Conservation (phyloP, 257 asterid species). For the Haberlea rhodopensis region DNA sequence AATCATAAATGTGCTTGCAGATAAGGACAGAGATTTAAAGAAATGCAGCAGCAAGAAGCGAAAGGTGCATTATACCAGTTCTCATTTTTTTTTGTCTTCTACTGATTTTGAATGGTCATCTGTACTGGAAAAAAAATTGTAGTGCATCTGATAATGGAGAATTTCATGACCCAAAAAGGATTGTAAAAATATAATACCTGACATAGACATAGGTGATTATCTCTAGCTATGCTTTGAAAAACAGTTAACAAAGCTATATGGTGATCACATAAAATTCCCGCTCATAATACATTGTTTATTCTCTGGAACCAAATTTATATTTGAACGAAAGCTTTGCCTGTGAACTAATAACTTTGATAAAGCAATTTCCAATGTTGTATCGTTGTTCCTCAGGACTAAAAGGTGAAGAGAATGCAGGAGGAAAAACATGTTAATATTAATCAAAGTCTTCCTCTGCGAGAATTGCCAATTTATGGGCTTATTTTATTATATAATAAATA, state of each 20-base stretch:
- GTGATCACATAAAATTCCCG: background rate
- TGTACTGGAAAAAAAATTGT: background rate
- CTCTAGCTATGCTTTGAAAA: too few relatives aligned
- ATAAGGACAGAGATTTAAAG: slow-evolving; percentile 78
- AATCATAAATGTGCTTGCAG: slow-evolving; percentile 40
- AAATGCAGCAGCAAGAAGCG: slow-evolving; percentile 79
- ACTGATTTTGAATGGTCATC: background rate
- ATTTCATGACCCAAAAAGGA: slow-evolving; percentile 9
- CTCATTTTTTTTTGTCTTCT: slow-evolving; percentile 7
- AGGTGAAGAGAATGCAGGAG: background rate
- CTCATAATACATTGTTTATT: background rate
- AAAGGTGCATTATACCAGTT: slow-evolving; percentile 51
- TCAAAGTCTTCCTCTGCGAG: background rate
- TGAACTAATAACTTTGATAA: too few relatives aligned
- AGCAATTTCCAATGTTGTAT: too few relatives aligned
- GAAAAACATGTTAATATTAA: background rate
- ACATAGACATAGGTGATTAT: background rate
- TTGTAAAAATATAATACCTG: background rate
- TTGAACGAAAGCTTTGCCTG: background rate
- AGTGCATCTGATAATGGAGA: background rate
- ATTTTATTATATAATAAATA: too few relatives aligned
- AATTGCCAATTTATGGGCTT: background rate
- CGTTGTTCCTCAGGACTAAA: background rate
- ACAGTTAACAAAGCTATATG: background rate
- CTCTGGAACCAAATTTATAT: background rate